These are phyloP conservation scores for Maudiozyma saulgeensis DNA, from an alignment of 805 yeast genomes.

Conservation along the genomic window DNA sequence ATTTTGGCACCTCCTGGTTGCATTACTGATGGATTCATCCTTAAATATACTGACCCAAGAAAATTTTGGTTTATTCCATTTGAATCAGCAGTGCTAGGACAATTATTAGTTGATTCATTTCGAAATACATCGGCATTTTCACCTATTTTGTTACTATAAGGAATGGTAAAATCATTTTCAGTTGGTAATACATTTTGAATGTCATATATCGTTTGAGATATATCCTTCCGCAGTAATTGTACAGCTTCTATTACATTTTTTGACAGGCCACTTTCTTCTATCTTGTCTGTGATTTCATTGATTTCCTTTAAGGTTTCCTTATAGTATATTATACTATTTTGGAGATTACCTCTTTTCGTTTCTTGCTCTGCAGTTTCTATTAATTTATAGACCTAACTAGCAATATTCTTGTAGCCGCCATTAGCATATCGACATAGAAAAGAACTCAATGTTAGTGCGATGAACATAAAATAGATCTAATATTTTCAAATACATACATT, in stretches of 20 bases:
- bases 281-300: slow-evolving; percentile 5
- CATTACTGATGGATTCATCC: slow-evolving; percentile 9
- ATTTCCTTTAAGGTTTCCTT: slow-evolving; percentile 4
- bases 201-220: slow-evolving; percentile 27
- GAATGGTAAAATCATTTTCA: not conserved
- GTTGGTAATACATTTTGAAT: slow-evolving; percentile 7
- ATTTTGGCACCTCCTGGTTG: slow-evolving; percentile 8
- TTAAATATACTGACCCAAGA: slow-evolving; percentile 7
- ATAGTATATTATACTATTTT: slow-evolving; percentile 3
- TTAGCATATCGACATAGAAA: too few species aligned
- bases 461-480: not conserved
- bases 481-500: not conserved
- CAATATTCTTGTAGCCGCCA: not conserved
- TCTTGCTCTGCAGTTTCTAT: slow-evolving; percentile 47
- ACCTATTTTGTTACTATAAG: not conserved
- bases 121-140: not conserved
- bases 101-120: not conserved
- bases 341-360: slow-evolving; percentile 34
- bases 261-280: slow-evolving; percentile 3
- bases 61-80: not conserved
- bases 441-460: too few species aligned
- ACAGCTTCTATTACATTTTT: slow-evolving; percentile 27
- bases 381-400: slow-evolving; percentile 37
- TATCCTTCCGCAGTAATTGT: slow-evolving; percentile 23
- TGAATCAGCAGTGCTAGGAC: not conserved